Percentiles rank a stretch among this genome's conserved stretches.
Conservation (phyloP, 1,284 basidiomycete genomes). For the Mycena sp. region DNA sequence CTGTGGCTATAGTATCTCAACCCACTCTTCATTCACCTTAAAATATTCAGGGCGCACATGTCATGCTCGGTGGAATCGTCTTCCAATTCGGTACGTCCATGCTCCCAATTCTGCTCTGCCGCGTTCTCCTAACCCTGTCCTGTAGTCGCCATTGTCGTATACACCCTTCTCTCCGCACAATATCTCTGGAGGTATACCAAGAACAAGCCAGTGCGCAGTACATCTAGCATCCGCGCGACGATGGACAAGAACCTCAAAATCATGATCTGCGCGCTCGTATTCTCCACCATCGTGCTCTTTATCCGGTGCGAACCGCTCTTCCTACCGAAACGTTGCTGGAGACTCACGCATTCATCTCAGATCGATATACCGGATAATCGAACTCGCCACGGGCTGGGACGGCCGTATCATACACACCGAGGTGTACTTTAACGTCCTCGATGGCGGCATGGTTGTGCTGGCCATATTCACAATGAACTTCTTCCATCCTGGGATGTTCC, state of each 20-base stretch:
- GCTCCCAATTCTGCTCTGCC: background rate
- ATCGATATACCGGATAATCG: slow-evolving; percentile 58
- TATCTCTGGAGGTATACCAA: slow-evolving; percentile 31
- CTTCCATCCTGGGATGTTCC: slow-evolving; percentile 58
- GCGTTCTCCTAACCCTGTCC: background rate
- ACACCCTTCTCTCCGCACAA: slow-evolving; percentile 28
- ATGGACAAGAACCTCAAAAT: slow-evolving; percentile 18
- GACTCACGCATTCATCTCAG: background rate
- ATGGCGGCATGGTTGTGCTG: slow-evolving; percentile 60
- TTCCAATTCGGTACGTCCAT: slow-evolving; percentile 29
- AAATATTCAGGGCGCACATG: slow-evolving; percentile 41
- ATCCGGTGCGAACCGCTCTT: slow-evolving; percentile 23
- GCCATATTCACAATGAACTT: slow-evolving; percentile 58
- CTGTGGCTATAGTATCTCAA: background rate
- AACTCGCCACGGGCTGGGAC: no score
- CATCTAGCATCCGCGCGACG: slow-evolving; percentile 5
- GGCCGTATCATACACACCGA: slow-evolving; percentile 56
- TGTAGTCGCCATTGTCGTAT: slow-evolving; percentile 36
- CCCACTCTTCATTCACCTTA: background rate
- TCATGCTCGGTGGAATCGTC: slow-evolving; percentile 51
- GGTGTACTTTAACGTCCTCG: slow-evolving; percentile 57
- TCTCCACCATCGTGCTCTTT: slow-evolving; percentile 26
- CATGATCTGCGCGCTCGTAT: slow-evolving; percentile 19
- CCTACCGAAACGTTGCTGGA: background rate
- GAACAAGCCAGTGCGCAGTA: slow-evolving; percentile 34